A percentile compares a stretch with the other conserved stretches of the same genome.
phyloP scores from a whole-genome alignment of 225 moss, liverwort and hornwort species.

The Marchantia paleacea region DNA sequence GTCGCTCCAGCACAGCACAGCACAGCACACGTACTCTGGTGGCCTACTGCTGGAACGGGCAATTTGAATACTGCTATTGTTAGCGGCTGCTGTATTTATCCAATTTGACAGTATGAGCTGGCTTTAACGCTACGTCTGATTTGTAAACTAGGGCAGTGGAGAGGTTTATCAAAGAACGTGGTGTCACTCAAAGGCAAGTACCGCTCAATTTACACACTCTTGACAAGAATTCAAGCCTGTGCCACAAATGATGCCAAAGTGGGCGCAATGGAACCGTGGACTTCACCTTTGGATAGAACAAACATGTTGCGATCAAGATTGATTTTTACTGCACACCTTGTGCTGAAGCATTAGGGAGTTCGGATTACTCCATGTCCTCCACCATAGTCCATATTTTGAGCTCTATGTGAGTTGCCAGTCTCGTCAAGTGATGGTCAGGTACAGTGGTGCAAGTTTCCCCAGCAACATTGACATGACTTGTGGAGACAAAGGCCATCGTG shows the following conservation, averaged over 20 bases:
- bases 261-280: background rate
- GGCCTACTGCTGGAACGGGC: background rate
- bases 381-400: background rate
- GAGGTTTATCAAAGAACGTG: background rate
- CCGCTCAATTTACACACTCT: no score
- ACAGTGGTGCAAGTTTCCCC: background rate
- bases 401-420: background rate
- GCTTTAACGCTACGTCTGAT: background rate
- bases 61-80: background rate
- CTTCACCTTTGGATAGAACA: background rate
- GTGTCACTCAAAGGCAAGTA: background rate
- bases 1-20: no score
- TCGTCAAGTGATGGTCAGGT: background rate
- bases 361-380: background rate
- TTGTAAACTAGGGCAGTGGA: background rate
- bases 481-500: background rate
- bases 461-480: background rate
- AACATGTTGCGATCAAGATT: slow-evolving; percentile 5
- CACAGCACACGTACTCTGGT: background rate
- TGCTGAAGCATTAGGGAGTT: background rate
- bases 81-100: background rate
- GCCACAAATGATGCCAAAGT: background rate
- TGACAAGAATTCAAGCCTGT: background rate
- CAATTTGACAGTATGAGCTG: background rate
- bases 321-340: background rate